These are phyloP conservation scores for Xylariaceae sp. DNA, from an alignment of 2,329 filamentous ascomycete species.

Conservation along the genomic window DNA sequence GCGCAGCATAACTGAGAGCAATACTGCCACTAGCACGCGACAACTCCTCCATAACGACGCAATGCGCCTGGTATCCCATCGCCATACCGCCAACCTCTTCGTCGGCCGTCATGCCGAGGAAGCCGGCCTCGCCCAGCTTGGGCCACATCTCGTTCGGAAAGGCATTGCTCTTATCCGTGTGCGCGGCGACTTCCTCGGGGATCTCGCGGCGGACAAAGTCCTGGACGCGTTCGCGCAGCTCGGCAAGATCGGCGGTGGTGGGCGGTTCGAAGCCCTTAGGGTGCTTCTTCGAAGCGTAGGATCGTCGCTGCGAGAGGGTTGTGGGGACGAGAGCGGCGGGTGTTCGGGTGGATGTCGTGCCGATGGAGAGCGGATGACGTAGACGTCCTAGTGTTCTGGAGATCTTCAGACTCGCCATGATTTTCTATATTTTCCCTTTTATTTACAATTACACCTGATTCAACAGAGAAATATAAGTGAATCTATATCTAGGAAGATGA, in stretches of 20 bases:
- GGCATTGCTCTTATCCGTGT: constrained; percentile 78
- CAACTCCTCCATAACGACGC: constrained; percentile 90
- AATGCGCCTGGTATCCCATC: constrained; percentile 96
- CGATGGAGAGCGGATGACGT: constrained; percentile 3
- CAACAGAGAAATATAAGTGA: background rate
- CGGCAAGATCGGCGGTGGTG: constrained; percentile 65
- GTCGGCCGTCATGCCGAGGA: constrained; percentile 89
- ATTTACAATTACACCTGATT: background rate
- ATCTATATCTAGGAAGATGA: no score
- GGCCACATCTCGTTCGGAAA: constrained; percentile 91
- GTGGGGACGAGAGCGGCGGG: constrained; percentile 27
- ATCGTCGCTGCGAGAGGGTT: constrained; percentile 35
- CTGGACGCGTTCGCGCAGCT: constrained; percentile 77
- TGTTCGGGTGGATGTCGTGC: constrained; percentile 17
- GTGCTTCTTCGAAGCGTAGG: constrained; percentile 56
- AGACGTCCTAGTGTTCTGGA: constrained; percentile 32
- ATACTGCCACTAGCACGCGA: constrained; percentile 80
- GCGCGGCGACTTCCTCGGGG: constrained; percentile 71
- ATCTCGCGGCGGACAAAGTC: constrained; percentile 90
- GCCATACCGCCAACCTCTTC: constrained; percentile 84
- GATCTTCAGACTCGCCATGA: constrained; percentile 40
- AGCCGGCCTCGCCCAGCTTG: constrained; percentile 85
- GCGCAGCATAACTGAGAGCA: constrained; percentile 87
- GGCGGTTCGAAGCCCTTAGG: constrained; percentile 63
- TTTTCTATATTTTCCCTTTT: constrained; percentile 20